Conservation (phyloP, 2,329 filamentous ascomycete genomes). For the Colletotrichum higginsianum region DNA sequence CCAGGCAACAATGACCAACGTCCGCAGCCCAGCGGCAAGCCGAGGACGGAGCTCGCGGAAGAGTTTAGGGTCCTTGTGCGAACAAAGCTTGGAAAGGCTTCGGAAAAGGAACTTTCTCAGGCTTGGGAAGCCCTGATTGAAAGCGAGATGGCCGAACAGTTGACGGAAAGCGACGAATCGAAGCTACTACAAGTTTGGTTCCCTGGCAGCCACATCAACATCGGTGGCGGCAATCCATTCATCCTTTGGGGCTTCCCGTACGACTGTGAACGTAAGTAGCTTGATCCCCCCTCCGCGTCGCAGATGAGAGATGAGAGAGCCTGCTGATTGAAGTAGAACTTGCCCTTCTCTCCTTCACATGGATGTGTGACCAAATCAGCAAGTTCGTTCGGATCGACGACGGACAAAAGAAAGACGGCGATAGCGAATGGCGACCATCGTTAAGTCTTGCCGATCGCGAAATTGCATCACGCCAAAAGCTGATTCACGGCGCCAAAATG, state of each 20-base stretch:
- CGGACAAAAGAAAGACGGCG: too few relatives aligned
- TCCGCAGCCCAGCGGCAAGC: background rate
- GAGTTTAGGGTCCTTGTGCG: background rate
- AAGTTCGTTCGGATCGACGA: slow-evolving; percentile 6
- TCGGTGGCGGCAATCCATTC: slow-evolving; percentile 26
- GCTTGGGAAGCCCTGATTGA: slow-evolving; percentile 13
- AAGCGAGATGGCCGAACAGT: background rate
- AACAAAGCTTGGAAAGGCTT: background rate
- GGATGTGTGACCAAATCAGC: slow-evolving; percentile 39
- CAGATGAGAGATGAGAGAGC: background rate
- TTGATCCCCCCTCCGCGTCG: too few relatives aligned
- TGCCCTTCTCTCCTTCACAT: slow-evolving; percentile 40
- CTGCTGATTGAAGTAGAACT: slow-evolving; percentile 24
- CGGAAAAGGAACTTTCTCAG: background rate
- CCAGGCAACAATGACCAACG: background rate
- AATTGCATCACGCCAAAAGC: background rate
- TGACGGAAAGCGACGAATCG: background rate
- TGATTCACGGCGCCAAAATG: background rate
- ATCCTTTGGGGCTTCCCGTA: background rate
- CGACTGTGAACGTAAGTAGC: slow-evolving; percentile 28
- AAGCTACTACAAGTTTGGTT: slow-evolving; percentile 36
- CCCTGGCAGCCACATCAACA: slow-evolving; percentile 28
- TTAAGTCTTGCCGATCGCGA: slow-evolving; percentile 20
- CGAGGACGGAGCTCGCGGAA: accelerated
- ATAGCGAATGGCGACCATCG: too few relatives aligned